Base-by-base conservation (phyloP, 2,329 filamentous ascomycete genomes). In the Phialemonium atrogriseum region DNA sequence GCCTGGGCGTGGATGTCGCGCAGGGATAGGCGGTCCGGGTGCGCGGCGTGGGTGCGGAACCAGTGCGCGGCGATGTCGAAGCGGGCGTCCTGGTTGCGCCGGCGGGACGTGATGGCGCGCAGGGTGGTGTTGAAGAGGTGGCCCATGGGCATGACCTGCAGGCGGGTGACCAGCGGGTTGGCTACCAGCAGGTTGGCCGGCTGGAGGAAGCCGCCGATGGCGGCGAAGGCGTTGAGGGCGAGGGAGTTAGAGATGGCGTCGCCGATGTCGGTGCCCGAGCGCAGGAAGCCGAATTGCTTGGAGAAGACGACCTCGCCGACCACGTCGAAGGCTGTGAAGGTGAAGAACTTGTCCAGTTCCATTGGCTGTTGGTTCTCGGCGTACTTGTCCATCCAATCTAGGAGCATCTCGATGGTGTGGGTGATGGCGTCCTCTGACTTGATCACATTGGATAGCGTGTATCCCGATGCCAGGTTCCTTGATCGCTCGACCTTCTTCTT, bases 401-500 rank as follows among this genome's bases (percentile, higher is more conserved):
- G 33, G 5, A 46, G 32, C 22, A 36, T 35, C 8, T 35, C 24
- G 20, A 46, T 36, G 5, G 37, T 37, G n/a, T 30, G 21, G 14
- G 32, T 35, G 20, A 46, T 39, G n/a, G 22, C 35, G 7, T 27
- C 20, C 28, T 45, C 42, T 13, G 40, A 37, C 22, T 38, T 36
- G 10, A 41, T 19, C 1, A 45, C 23, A 25, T 43, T 60, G 59
- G 40, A 59, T n/a, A 54, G 37, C 1, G 48, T 42, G 27, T 52
- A 54, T 7, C 42, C 48, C 6, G 47, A 32, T 27, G 53, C 47
- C 7, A 59, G 30, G 30, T 58, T 56, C 16, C 48, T 50, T 4
- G 49, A 40, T 24, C 50, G 49, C 13, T 47, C 41, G 17, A 52
- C 50, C 20, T 62, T 53, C 7, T 47, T 42, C 17, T 49, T 51